Base-by-base conservation (phyloP, 2,329 filamentous ascomycete species). In the Ophiostoma sp. region DNA sequence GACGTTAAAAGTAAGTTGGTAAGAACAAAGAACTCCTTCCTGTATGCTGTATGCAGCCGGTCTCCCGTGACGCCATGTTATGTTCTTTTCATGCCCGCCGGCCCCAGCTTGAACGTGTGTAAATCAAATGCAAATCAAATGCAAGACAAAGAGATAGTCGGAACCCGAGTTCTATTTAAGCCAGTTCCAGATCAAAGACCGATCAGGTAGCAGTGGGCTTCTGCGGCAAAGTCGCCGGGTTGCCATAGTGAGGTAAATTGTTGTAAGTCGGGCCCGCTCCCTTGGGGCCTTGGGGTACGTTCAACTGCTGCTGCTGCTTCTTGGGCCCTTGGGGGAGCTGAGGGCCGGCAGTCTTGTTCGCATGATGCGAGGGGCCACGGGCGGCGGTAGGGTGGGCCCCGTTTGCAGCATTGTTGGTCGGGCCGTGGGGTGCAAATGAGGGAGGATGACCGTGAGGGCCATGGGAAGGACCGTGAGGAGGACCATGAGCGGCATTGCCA, bases 141-240 rank as follows among this genome's bases (percentile, higher is more conserved):
- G 62, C 62, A 65, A 60, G 54, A 60, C 3, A 31, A 35, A 35
- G 7, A 35, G 3, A 62, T 11, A 36, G 27, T 39, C 39, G 13
- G 15, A 64, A 39, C 33, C 5, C 8, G 35, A 20, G 15, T 62
- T 36, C 33, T 64, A 33, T 17, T 17, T n/a, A 15, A 36, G 23
- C 23, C 23, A 33, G 57, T 62, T 62, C 27, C 17, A 17, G 27
- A 31, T 62, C n/a, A 10, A 62, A 31, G 57, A 48, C 23, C 13
- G 27, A 27, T 68, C 76, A 77, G 71, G 82, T 81, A 44, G 83
- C 79, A 71, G 71, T 71, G 3, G 86, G 86, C 78, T 87, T 87
- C 76, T 87, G 86, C 72, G 86, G 86, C 76, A 88, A 77, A 41
- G 84, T 84, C 41, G 86, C 85, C 71, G 85, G 85, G 77, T 88